Percentiles rank a stretch among this genome's conserved stretches.
Evolutionary conservation across 164 flowering plant genomes (phyloP).

Genomic region (Vitis riparia): DNA sequence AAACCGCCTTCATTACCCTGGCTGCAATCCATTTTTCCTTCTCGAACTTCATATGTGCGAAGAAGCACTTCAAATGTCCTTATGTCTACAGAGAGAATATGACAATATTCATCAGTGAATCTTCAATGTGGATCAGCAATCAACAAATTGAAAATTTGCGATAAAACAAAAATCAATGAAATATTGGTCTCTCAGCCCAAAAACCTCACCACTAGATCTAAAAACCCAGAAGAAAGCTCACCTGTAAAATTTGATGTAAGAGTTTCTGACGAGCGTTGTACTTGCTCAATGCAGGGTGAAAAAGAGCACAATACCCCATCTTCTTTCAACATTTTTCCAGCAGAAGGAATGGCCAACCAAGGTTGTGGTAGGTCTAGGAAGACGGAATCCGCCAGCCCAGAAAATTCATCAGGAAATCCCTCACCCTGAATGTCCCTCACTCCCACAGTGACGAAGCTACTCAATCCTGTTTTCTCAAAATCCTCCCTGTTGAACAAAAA

Average conservation of each 20-base stretch:
- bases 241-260: conserved; percentile 76
- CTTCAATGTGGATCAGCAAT: not conserved
- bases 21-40: conserved; percentile 38
- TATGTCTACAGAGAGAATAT: conserved; percentile 48
- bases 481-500: conserved; percentile 59
- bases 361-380: conserved; percentile 97
- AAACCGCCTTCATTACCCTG: conserved; percentile 30
- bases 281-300: conserved; percentile 99
- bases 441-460: conserved; percentile 70
- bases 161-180: not conserved
- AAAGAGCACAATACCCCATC: conserved; percentile 91
- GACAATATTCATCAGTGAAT: not conserved
- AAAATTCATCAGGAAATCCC: conserved; percentile 80
- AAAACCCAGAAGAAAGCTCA: conserved; percentile 17
- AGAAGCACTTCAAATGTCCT: conserved; percentile 92
- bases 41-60: conserved; percentile 80
- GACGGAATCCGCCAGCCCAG: conserved; percentile 71
- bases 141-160: not conserved
- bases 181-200: too few species aligned
- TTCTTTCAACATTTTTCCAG: conserved; percentile 80
- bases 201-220: too few species aligned
- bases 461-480: conserved; percentile 81
- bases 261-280: conserved; percentile 83
- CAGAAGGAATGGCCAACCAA: conserved; percentile 95
- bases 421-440: conserved; percentile 96